Conservation (phyloP, 2,329 filamentous ascomycete species). For the Xylaria sp. region DNA sequence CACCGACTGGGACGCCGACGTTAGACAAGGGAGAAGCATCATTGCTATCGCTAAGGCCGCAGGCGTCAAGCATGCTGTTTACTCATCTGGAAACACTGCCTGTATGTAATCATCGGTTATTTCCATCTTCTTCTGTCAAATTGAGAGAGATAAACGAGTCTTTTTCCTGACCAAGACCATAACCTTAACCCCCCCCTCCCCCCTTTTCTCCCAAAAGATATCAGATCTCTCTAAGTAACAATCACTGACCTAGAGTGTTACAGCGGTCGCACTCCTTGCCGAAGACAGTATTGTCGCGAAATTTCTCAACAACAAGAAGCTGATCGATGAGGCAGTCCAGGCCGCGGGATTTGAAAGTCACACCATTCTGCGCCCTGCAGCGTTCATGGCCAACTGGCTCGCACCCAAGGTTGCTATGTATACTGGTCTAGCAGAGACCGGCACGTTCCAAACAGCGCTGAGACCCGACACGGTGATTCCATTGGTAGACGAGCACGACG, state of each 20-base stretch:
- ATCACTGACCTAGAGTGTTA: not conserved
- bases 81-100: conserved; percentile 15
- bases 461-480: conserved; percentile 30
- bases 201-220: not conserved
- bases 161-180: not conserved
- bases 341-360: conserved; percentile 35
- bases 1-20: conserved; percentile 21
- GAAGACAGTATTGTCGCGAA: conserved; percentile 9
- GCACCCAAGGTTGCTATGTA: conserved; percentile 37
- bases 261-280: not conserved
- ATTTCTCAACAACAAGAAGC: conserved; percentile 29
- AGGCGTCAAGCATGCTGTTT: conserved; percentile 38
- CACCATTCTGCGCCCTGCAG: conserved; percentile 36
- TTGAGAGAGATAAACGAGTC: not conserved
- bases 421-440: conserved; percentile 28
- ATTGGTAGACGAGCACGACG: conserved; percentile 37
- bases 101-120: not conserved
- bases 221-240: not conserved
- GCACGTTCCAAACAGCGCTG: conserved; percentile 33
- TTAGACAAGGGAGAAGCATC: conserved; percentile 32
- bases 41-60: conserved; percentile 36
- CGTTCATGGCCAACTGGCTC: conserved; percentile 42
- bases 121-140: not conserved
- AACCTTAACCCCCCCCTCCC: not conserved
- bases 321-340: conserved; percentile 26